A percentile compares a stretch with the other conserved stretches of the same genome.
These are phyloP conservation scores for Amauroascus verrucosus DNA, from an alignment of 2,329 filamentous ascomycete species.

Conservation along the genomic window DNA sequence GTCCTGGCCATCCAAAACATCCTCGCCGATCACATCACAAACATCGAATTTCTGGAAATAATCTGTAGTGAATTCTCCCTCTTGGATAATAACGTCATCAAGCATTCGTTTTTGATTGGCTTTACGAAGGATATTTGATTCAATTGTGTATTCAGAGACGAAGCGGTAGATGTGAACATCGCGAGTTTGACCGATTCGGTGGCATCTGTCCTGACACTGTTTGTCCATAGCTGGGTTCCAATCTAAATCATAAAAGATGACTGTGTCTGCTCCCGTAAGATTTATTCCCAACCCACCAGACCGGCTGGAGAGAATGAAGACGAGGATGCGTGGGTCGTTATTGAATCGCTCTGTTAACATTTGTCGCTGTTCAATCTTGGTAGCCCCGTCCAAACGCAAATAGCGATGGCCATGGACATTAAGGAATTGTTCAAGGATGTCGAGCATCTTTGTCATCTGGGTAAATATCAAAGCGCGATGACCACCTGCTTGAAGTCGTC, in stretches of 20 bases:
- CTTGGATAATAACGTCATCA: conserved; percentile 96
- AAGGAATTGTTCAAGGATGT: conserved; percentile 93
- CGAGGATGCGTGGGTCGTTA: conserved; percentile 79
- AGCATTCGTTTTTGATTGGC: conserved; percentile 96
- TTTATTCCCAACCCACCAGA: conserved; percentile 95
- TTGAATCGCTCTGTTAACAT: conserved; percentile 96
- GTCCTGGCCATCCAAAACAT: conserved; percentile 48
- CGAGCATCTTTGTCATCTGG: conserved; percentile 97
- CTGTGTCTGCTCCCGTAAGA: conserved; percentile 87
- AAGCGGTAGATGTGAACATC: conserved; percentile 97
- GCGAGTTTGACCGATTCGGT: conserved; percentile 92
- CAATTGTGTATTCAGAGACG: conserved; percentile 86
- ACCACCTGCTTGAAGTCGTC: conserved; percentile 75
- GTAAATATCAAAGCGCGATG: conserved; percentile 97
- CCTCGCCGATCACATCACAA: conserved; percentile 53
- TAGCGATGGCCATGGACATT: conserved; percentile 98
- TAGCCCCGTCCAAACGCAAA: conserved; percentile 87
- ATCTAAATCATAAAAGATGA: conserved; percentile 98
- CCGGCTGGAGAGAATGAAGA: conserved; percentile 89
- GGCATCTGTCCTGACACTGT: conserved; percentile 93
- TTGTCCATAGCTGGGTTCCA: conserved; percentile 99
- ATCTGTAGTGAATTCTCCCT: conserved; percentile 95
- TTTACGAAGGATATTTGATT: conserved; percentile 94
- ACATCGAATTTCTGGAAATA: conserved; percentile 73
- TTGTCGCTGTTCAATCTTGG: conserved; percentile 89